phyloP scores from a whole-genome alignment of 2,329 filamentous ascomycete species.

The Alternaria gaisen region DNA sequence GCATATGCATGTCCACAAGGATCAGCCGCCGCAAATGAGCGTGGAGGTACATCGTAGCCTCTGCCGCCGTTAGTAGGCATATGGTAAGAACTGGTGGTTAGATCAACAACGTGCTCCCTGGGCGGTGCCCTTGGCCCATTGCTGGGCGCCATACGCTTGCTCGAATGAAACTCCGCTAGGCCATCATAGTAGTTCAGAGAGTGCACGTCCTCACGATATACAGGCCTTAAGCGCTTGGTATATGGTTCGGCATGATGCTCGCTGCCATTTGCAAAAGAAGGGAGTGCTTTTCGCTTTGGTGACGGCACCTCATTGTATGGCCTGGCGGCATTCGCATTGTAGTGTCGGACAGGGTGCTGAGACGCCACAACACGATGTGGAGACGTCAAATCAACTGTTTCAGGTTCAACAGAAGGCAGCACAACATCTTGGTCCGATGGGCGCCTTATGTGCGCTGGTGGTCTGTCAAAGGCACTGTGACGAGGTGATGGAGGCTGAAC shows the following conservation, averaged over 20 bases:
- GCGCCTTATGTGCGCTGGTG: constrained; percentile 28
- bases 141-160: constrained; percentile 20
- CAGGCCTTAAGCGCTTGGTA: constrained; percentile 25
- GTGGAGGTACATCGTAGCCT: constrained; percentile 14
- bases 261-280: constrained; percentile 16
- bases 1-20: constrained; percentile 23
- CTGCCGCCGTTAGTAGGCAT: constrained; percentile 13
- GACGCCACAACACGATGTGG: constrained; percentile 19
- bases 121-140: constrained; percentile 21
- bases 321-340: constrained; percentile 12
- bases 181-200: constrained; percentile 6
- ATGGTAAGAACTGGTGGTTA: constrained; percentile 37
- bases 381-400: constrained; percentile 31
- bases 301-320: constrained; percentile 18
- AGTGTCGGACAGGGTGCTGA: constrained; percentile 17
- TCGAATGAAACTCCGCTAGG: constrained; percentile 5
- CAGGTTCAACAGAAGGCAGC: constrained; percentile 47
- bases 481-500: constrained; percentile 22
- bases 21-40: constrained; percentile 13
- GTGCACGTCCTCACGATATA: constrained; percentile 19
- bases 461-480: constrained; percentile 24
- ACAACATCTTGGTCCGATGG: constrained; percentile 44
- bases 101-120: constrained; percentile 30
- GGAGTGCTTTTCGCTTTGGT: constrained; percentile 31
- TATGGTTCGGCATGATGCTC: constrained; percentile 14